A percentile compares a stretch with the other conserved stretches of the same genome.
Conservation (phyloP, 2,329 filamentous ascomycete species). For the Colletotrichum sp. region DNA sequence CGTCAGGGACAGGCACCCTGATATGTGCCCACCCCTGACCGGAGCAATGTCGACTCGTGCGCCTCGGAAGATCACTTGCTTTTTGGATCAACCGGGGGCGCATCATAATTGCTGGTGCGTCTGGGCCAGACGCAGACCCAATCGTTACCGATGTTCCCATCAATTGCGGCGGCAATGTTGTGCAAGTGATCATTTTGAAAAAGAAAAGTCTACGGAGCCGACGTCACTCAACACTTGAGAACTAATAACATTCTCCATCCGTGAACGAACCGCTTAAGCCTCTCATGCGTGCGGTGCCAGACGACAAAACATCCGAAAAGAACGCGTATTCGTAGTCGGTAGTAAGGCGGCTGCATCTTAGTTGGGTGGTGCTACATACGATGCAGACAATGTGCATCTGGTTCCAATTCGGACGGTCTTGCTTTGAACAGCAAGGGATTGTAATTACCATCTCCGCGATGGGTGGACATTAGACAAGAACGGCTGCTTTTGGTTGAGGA, state of each 20-base stretch:
- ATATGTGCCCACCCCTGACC: not conserved
- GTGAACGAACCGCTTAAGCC: not conserved
- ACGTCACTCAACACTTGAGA: not conserved
- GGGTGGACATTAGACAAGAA: not conserved
- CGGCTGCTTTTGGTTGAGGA: not conserved
- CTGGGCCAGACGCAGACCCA: not conserved
- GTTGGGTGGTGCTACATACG: not conserved
- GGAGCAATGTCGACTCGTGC: not conserved
- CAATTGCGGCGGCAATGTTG: not conserved
- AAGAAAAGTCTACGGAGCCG: not conserved
- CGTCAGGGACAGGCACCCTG: not conserved
- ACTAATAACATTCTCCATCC: not conserved
- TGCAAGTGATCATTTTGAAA: not conserved
- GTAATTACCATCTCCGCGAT: not conserved
- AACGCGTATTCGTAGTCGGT: not conserved
- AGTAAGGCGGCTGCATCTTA: not conserved
- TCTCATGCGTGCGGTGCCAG: not conserved
- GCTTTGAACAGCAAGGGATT: not conserved
- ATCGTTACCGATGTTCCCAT: not conserved
- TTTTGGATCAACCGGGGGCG: not conserved
- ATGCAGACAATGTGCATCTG: not conserved
- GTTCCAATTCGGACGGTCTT: not conserved
- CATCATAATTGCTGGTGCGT: not conserved
- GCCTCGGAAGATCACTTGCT: not conserved
- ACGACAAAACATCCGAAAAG: not conserved